Evolutionary conservation across 441 rosid genomes (phyloP).

Genomic region (Metrosideros polymorpha): DNA sequence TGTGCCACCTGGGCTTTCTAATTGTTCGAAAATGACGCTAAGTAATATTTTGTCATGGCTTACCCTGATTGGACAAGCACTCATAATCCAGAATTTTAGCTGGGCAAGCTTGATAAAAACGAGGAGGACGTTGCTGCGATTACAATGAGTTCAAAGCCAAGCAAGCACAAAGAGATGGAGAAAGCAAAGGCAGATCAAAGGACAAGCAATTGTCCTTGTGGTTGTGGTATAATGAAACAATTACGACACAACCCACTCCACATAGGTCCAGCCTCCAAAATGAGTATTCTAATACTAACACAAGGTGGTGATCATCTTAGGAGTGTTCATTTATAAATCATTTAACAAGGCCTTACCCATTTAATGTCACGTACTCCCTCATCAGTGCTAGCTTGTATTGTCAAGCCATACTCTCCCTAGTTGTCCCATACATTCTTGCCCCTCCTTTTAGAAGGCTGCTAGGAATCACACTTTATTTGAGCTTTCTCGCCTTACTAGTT

Average conservation of each 20-base stretch:
- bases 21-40: accelerated
- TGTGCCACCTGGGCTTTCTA: not conserved
- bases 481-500: not conserved
- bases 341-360: not conserved
- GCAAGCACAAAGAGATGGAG: not conserved
- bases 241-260: not conserved
- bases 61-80: not conserved
- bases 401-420: not conserved
- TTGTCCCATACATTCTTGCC: accelerated
- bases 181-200: not conserved
- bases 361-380: not conserved
- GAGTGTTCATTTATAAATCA: not conserved
- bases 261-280: not conserved
- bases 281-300: not conserved
- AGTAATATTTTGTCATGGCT: not conserved
- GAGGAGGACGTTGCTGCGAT: not conserved
- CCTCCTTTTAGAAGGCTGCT: not conserved
- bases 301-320: accelerated
- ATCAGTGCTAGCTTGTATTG: not conserved
- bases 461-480: not conserved
- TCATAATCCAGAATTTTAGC: not conserved
- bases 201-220: not conserved
- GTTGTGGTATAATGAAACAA: not conserved
- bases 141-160: not conserved
- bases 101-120: not conserved